Base-by-base conservation (phyloP, 768 basidiomycete genomes). In the Harrya chromipes region DNA sequence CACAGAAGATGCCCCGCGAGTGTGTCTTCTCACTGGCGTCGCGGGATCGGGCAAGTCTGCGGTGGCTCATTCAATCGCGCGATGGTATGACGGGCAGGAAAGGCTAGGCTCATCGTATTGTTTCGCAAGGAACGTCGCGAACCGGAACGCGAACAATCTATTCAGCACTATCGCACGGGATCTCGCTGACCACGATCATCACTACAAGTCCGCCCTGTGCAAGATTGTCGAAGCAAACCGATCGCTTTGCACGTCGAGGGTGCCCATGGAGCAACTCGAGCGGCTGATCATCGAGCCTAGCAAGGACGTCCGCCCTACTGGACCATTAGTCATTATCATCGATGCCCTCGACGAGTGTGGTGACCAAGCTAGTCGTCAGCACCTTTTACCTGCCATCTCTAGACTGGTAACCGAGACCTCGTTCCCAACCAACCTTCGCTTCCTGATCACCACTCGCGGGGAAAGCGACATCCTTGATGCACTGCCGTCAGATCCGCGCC, bases 251-350 rank as follows among this genome's bases (percentile, higher is more conserved):
- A 27, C 14, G 9, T 51, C 42, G 1, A 34, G 6, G 5, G 23
- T 44, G 24, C 43, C 49, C 9, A 23, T 26, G 3, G 50, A 39
- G 7, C 61, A 66, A 35, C 49, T 68, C 9, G 45, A 50, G n/a
- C 40, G 53, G 6, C 40, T 66, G 10, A 58, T 68, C 38, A 26
- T 68, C 17, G 35, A 29, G n/a, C 61, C 66, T 7, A 50, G 54
- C 8, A 9, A 33, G 24, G 17, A 44, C 8, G 19, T 65, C 16
- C 50, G 51, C 6, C 37, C 50, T 19, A 21, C 58, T 27, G 60
- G 62, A 2, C 66, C 67, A 7, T 41, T 67, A 2, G 33, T 68
- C 12, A 46, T 68, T n/a, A 55, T 70, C 38, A 57, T 70, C 13
- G 69, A 71, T 40, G 66, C 49, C 9, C 49, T 68, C 14, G 62